These are phyloP conservation scores for Fusarium aywerte DNA, from an alignment of 2,329 filamentous ascomycete genomes.

Conservation along the genomic window DNA sequence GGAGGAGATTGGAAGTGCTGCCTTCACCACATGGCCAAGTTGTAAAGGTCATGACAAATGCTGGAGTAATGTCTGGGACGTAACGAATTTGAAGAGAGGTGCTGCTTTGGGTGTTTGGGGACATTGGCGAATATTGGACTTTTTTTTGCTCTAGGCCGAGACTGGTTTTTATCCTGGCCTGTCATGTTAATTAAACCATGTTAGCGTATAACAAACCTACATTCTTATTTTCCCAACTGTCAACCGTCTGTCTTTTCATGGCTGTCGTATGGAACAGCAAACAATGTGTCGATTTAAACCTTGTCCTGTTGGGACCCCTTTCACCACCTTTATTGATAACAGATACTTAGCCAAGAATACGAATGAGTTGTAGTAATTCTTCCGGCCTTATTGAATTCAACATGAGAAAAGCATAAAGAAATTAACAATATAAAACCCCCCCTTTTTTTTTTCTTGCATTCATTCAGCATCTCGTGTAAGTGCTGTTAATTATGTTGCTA, in stretches of 20 bases:
- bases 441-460: too few relatives aligned
- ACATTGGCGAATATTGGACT: conserved; percentile 30
- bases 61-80: neutral
- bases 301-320: too few relatives aligned
- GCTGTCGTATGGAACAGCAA: too few relatives aligned
- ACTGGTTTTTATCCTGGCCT: conserved; percentile 11
- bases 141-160: conserved; percentile 16
- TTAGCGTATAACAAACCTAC: conserved; percentile 4
- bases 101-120: conserved; percentile 32
- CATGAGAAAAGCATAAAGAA: too few relatives aligned
- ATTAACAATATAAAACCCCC: too few relatives aligned
- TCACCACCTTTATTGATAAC: too few relatives aligned
- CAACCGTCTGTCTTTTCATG: neutral
- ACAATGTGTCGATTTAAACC: too few relatives aligned
- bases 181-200: conserved; percentile 23
- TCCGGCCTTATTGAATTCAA: too few relatives aligned
- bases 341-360: too few relatives aligned
- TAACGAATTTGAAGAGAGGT: conserved; percentile 7
- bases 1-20: conserved; percentile 52
- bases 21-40: conserved; percentile 49
- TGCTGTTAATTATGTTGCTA: too few relatives aligned
- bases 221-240: neutral
- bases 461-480: too few relatives aligned
- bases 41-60: conserved; percentile 17
- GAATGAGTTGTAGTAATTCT: too few relatives aligned